phyloP scores from a whole-genome alignment of 768 basidiomycete species.

The Coprinopsis strossmayeri region DNA sequence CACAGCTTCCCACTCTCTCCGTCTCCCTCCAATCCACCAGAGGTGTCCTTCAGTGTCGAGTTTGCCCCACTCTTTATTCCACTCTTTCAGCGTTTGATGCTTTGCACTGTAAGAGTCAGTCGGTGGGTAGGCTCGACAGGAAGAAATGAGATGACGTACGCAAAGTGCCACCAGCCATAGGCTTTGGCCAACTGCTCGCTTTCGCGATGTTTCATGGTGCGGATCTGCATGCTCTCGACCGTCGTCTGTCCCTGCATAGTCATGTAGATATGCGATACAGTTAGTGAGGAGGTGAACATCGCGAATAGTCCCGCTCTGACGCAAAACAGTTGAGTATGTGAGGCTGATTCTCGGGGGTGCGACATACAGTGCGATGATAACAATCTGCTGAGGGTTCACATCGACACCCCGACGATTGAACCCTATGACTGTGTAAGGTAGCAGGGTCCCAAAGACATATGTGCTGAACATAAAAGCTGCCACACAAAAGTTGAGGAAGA shows the following conservation, averaged over 20 bases:
- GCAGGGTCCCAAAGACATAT: conserved; percentile 57
- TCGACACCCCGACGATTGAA: conserved; percentile 12
- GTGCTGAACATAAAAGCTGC: conserved; percentile 54
- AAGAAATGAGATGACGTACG: conserved; percentile 30
- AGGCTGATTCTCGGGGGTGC: neutral
- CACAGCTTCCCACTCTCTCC: conserved; percentile 68
- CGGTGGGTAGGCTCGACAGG: neutral
- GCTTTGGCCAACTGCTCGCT: conserved; percentile 38
- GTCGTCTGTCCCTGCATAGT: conserved; percentile 66
- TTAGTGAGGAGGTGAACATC: conserved; percentile 59
- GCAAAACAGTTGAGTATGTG: neutral
- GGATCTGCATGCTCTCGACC: conserved; percentile 64
- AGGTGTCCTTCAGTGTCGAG: conserved; percentile 72
- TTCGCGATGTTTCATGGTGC: conserved; percentile 63
- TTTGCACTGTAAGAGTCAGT: conserved; percentile 37
- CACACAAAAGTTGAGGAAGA: conserved; percentile 77
- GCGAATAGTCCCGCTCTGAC: conserved; percentile 62
- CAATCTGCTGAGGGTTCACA: conserved; percentile 64
- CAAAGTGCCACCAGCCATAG: conserved; percentile 46
- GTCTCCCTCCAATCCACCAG: conserved; percentile 71
- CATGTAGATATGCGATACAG: conserved; percentile 52
- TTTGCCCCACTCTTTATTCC: conserved; percentile 81
- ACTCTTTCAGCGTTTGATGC: conserved; percentile 36
- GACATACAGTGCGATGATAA: conserved; percentile 68
- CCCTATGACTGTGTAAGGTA: conserved; percentile 42